Evolutionary conservation across 73 alveolate species (phyloP), one percentile per base, ranked within the genome.

Genomic region (Diophrys appendiculata): DNA sequence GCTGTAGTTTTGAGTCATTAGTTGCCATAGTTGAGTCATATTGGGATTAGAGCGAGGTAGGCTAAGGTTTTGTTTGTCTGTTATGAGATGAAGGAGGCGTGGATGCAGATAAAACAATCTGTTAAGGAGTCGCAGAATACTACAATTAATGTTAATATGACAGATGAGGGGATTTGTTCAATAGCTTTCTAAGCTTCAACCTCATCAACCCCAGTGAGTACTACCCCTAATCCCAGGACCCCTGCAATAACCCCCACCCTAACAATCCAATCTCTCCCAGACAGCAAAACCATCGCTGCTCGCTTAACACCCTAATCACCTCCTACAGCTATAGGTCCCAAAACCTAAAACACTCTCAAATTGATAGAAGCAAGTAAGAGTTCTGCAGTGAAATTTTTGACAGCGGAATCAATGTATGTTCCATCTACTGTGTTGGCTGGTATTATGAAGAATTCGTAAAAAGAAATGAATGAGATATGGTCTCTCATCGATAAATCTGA

Each of bases 21-120:
- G 74, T 80, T 95, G 72, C 95, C 98, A 14, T 95, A 92, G 88
- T 84, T 95, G 67, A 83, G 95, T 33, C 99, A 95, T 90, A 76
- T 95, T 34, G 96, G 97, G 34, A 87, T 95, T 54, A 87, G 99
- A 52, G 99, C 96, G 28, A 84, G 99, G 33, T 93, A 95, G 70
- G 88, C 88, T 65, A 94, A 94, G 22, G 96, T 93, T 33, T 89
- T 90, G 27, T 95, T 95, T 82, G 90, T 92, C 73, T 92, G 98
- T 90, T 86, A 92, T 0, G 95, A 92, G 29, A 60, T 11, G 31
- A 60, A 29, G 29, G 14, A 14, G 29, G 2, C 30, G 29, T 60
- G 71, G 71, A 29, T 11, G n/a, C 26, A n/a, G n/a, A n/a, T 11
- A 3, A 22, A 11, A 11, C 71, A 60, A 60, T 29, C 60, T 43